A percentile compares a stretch with the other conserved stretches of the same genome.
These are phyloP conservation scores for Cercospora sp. DNA, from an alignment of 2,329 filamentous ascomycete genomes.

Conservation along the genomic window DNA sequence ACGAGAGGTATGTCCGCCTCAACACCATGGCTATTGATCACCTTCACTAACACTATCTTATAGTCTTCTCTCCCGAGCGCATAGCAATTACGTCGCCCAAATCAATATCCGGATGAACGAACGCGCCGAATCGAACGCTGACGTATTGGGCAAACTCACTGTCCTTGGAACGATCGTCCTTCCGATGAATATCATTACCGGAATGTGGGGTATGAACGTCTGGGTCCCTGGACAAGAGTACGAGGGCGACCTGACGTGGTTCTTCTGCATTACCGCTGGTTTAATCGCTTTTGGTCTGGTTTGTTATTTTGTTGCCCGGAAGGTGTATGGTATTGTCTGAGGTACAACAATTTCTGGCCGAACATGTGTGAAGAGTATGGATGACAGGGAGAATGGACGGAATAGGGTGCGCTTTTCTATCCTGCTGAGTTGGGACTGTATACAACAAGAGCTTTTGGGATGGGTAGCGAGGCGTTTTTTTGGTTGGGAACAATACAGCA, in stretches of 20 bases:
- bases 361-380: background rate
- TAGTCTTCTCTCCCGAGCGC: slow-evolving; percentile 84
- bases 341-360: background rate
- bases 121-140: slow-evolving; percentile 90
- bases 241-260: slow-evolving; percentile 59
- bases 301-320: slow-evolving; percentile 81
- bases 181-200: slow-evolving; percentile 98
- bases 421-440: too few relatives aligned
- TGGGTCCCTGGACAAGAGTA: slow-evolving; percentile 80
- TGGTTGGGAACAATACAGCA: background rate
- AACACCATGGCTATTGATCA: background rate
- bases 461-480: background rate
- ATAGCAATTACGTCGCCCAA: slow-evolving; percentile 97
- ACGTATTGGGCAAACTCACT: slow-evolving; percentile 91
- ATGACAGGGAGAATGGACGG: too few relatives aligned
- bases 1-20: slow-evolving; percentile 73
- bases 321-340: slow-evolving; percentile 76
- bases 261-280: slow-evolving; percentile 65
- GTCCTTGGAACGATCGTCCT: slow-evolving; percentile 95
- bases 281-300: slow-evolving; percentile 75
- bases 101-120: slow-evolving; percentile 99
- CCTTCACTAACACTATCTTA: slow-evolving; percentile 23
- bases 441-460: background rate
- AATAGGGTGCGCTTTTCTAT: too few relatives aligned
- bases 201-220: slow-evolving; percentile 95